A percentile compares a stretch with the other conserved stretches of the same genome.
These are phyloP conservation scores for Hyphopichia pseudoburtonii DNA, from an alignment of 1,139 yeast species.

Conservation along the genomic window DNA sequence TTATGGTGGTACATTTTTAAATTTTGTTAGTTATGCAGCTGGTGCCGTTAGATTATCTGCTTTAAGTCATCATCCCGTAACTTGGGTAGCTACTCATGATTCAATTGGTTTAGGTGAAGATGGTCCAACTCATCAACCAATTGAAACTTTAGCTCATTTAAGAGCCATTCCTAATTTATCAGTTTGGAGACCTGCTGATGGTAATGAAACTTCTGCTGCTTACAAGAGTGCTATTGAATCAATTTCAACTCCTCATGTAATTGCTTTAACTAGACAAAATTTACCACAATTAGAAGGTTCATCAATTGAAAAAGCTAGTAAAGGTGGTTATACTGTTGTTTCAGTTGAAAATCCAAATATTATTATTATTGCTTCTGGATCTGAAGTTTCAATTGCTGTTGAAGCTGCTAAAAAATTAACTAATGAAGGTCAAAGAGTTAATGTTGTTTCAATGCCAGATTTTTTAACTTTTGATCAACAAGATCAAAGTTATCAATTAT, in stretches of 20 bases:
- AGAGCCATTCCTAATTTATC: conserved; percentile 94
- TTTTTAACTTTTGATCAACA: conserved; percentile 88
- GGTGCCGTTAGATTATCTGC: conserved; percentile 98
- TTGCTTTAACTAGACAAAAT: conserved; percentile 97
- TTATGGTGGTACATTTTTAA: conserved; percentile 97
- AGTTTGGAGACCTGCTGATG: conserved; percentile 99
- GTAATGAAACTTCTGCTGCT: conserved; percentile 98
- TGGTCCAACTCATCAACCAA: conserved; percentile 99
- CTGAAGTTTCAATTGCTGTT: conserved; percentile 85
- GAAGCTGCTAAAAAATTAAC: conserved; percentile 74
- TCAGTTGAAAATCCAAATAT: conserved; percentile 68
- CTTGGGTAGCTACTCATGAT: conserved; percentile 99
- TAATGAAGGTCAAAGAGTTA: conserved; percentile 67
- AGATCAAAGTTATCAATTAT: conserved; percentile 71
- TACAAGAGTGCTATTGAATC: conserved; percentile 77
- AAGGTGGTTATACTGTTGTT: conserved; percentile 89
- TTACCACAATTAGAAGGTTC: conserved; percentile 96
- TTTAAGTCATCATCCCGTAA: conserved; percentile 87
- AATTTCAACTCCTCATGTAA: conserved; percentile 76
- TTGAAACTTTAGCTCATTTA: conserved; percentile 96
- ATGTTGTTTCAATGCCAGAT: conserved; percentile 92
- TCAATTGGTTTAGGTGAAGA: conserved; percentile 99
- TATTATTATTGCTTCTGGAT: conserved; percentile 89
- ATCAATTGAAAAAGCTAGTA: conserved; percentile 82
- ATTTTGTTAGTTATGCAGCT: conserved; percentile 96